These are phyloP conservation scores for Ogataea paradorogensis DNA, from an alignment of 805 yeast genomes.

Conservation along the genomic window DNA sequence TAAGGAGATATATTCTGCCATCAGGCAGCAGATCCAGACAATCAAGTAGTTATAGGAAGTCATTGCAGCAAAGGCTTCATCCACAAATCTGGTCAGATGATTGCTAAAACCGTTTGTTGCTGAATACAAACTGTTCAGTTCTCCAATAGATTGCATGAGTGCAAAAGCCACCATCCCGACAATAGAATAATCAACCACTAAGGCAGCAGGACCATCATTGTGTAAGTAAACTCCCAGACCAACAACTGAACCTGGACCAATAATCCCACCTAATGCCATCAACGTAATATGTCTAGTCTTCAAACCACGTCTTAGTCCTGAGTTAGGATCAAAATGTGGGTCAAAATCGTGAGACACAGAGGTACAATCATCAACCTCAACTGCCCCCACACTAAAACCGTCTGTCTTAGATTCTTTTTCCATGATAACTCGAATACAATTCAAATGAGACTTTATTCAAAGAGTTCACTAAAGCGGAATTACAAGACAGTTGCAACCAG, in stretches of 20 bases:
- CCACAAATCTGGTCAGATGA: constrained; percentile 46
- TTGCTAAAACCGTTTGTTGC: constrained; percentile 43
- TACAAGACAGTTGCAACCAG: no score
- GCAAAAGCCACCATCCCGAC: constrained; percentile 48
- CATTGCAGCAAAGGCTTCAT: constrained; percentile 51
- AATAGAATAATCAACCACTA: constrained; percentile 44
- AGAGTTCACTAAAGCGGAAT: no score
- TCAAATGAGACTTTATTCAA: no score
- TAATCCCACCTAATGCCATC: constrained; percentile 51
- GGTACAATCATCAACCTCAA: background rate
- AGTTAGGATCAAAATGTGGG: constrained; percentile 26
- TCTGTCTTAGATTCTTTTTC: background rate
- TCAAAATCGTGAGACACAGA: constrained; percentile 68
- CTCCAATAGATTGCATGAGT: constrained; percentile 54
- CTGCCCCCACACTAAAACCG: background rate
- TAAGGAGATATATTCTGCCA: constrained; percentile 50
- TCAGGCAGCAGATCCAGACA: constrained; percentile 50
- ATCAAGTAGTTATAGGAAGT: constrained; percentile 49
- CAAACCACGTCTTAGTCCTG: constrained; percentile 43
- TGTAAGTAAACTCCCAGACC: constrained; percentile 46
- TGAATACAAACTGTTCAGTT: constrained; percentile 45
- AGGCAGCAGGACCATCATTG: constrained; percentile 48
- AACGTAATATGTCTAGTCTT: constrained; percentile 50
- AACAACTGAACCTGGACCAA: constrained; percentile 53
- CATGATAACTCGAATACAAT: background rate